phyloP scores from a whole-genome alignment of 805 yeast species.

The Isabelozyma gotoi region DNA sequence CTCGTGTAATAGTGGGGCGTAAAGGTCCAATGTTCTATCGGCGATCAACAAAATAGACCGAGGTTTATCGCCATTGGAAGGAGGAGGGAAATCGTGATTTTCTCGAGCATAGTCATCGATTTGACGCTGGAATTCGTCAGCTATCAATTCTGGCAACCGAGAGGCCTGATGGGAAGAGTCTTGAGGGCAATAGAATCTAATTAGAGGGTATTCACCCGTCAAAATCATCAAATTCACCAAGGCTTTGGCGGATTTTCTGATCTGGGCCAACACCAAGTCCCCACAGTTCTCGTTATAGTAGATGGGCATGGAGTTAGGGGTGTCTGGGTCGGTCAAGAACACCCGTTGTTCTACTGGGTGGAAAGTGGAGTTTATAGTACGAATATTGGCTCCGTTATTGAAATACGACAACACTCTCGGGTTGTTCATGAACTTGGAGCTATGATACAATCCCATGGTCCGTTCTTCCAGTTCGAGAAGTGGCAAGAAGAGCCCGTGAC shows the following conservation, averaged over 20 bases:
- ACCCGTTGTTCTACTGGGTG: constrained; percentile 69
- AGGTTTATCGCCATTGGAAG: constrained; percentile 51
- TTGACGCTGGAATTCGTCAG: constrained; percentile 65
- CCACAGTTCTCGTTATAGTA: constrained; percentile 67
- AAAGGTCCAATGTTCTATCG: constrained; percentile 81
- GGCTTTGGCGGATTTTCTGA: constrained; percentile 58
- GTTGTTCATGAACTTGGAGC: constrained; percentile 25
- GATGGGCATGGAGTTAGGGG: constrained; percentile 62
- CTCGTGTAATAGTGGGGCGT: constrained; percentile 85
- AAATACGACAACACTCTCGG: constrained; percentile 31
- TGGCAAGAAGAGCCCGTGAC: constrained; percentile 73
- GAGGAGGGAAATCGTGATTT: constrained; percentile 64
- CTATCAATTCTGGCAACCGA: constrained; percentile 65
- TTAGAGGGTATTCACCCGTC: constrained; percentile 85
- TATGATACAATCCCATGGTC: constrained; percentile 16
- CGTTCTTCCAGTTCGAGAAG: constrained; percentile 27
- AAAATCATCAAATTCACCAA: constrained; percentile 71
- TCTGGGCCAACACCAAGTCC: constrained; percentile 58
- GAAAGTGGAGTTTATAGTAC: constrained; percentile 37
- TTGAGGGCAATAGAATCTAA: constrained; percentile 65
- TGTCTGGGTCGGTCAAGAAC: constrained; percentile 60
- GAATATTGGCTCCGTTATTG: constrained; percentile 26
- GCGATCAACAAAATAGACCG: constrained; percentile 72
- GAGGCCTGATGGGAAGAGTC: constrained; percentile 54
- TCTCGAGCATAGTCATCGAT: constrained; percentile 74